Conservation (phyloP, 805 yeast species). For the Metschnikowia picachoensis region DNA sequence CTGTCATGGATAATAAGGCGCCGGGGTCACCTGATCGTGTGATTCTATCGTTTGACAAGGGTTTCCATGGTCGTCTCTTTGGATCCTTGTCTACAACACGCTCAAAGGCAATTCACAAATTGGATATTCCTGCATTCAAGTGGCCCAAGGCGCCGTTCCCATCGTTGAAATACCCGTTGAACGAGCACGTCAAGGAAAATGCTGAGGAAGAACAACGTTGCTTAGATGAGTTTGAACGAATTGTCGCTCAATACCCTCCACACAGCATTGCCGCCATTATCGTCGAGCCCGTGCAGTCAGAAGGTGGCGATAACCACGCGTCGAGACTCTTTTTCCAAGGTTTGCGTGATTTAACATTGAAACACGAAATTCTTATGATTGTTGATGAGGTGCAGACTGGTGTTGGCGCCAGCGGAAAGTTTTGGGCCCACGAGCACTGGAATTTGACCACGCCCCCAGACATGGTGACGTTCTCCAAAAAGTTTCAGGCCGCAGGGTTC, state of each 20-base stretch:
- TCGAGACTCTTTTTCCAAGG: conserved; percentile 59
- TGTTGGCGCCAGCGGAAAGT: conserved; percentile 67
- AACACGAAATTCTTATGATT: conserved; percentile 56
- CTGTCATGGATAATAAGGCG: conserved; percentile 47
- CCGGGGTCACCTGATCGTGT: conserved; percentile 55
- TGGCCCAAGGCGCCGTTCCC: conserved; percentile 56
- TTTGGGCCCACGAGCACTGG: conserved; percentile 74
- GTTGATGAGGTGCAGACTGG: conserved; percentile 76
- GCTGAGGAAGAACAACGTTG: conserved; percentile 46
- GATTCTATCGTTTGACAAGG: conserved; percentile 50
- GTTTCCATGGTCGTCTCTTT: conserved; percentile 55
- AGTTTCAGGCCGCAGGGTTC: conserved; percentile 72
- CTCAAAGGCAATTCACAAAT: conserved; percentile 54
- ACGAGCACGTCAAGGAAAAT: conserved; percentile 37
- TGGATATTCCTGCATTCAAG: conserved; percentile 56
- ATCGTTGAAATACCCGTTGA: conserved; percentile 37
- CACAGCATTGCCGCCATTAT: conserved; percentile 49
- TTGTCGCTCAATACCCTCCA: conserved; percentile 32
- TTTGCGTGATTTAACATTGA: conserved; percentile 54
- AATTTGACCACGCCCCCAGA: conserved; percentile 60
- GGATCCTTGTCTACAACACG: conserved; percentile 55
- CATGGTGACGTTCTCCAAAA: conserved; percentile 67
- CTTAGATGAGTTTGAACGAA: conserved; percentile 40
- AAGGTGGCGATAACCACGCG: conserved; percentile 76
- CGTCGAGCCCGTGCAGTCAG: conserved; percentile 64